Conservation (phyloP, 148 eudicot species). For the Cornus controversa region DNA sequence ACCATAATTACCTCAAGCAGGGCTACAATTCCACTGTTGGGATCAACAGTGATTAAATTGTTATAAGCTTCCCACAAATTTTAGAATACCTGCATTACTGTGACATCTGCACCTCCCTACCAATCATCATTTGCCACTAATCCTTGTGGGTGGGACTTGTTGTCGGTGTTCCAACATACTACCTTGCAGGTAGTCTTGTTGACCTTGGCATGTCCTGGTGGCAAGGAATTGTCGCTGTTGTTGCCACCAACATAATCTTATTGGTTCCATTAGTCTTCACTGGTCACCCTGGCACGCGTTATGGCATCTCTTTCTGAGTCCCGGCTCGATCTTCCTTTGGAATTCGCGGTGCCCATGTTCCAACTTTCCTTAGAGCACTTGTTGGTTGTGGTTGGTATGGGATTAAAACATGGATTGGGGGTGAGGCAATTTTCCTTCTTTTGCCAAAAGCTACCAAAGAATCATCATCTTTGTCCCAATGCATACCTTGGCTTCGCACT, state of each 20-base stretch:
- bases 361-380: conserved; percentile 73
- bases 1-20: too few species aligned
- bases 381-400: conserved; percentile 99
- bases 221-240: conserved; percentile 93
- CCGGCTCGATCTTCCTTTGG: conserved; percentile 87
- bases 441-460: conserved; percentile 51
- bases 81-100: too few species aligned
- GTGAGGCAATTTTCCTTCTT: conserved; percentile 77
- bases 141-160: conserved; percentile 88
- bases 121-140: too few species aligned
- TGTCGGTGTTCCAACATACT: conserved; percentile 89
- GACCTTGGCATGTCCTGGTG: conserved; percentile 99
- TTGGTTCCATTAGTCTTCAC: conserved; percentile 71
- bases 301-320: conserved; percentile 88
- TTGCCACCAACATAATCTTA: conserved; percentile 65
- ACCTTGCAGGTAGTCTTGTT: conserved; percentile 89
- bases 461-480: conserved; percentile 32
- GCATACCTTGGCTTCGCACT: conserved; percentile 76
- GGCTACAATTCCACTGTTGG: too few species aligned
- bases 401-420: conserved; percentile 95
- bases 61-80: too few species aligned
- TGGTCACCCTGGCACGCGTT: conserved; percentile 75
- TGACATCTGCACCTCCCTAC: too few species aligned
- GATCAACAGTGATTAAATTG: too few species aligned
- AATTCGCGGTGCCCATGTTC: conserved; percentile 77